Percentiles rank a stretch among this genome's conserved stretches.
Evolutionary conservation across 495 filamentous ascomycete genomes (phyloP).

Genomic region (Daldinia bambusicola): DNA sequence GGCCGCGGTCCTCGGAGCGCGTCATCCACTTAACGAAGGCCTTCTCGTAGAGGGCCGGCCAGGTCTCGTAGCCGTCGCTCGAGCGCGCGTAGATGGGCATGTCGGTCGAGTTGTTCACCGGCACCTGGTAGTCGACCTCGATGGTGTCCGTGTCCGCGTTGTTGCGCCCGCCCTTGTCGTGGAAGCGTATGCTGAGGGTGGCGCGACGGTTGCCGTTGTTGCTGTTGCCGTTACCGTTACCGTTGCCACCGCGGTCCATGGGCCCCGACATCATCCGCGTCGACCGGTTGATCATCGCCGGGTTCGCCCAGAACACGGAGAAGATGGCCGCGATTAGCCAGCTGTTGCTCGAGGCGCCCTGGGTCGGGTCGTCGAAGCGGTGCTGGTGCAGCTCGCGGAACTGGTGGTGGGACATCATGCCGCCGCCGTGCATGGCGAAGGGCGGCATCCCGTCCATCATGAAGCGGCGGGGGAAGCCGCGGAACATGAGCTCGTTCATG

Average conservation of each 20-base stretch:
- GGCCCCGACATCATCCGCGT: conserved; percentile 3
- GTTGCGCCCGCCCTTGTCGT: conserved; percentile 54
- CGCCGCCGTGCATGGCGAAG: conserved; percentile 18
- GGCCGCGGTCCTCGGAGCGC: conserved; percentile 22
- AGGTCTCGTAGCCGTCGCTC: conserved; percentile 48
- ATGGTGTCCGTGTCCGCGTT: conserved; percentile 50
- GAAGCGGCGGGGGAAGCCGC: conserved; percentile 31
- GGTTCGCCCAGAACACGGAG: conserved; percentile 52
- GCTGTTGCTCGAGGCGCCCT: conserved; percentile 50
- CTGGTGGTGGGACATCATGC: conserved; percentile 14
- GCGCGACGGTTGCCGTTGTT: neutral
- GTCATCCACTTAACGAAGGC: conserved; percentile 54
- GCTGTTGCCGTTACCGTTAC: too few species aligned
- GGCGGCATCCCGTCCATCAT: conserved; percentile 24
- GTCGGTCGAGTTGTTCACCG: conserved; percentile 51
- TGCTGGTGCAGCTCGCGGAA: conserved; percentile 37
- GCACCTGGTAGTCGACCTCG: conserved; percentile 52
- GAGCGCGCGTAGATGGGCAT: conserved; percentile 52
- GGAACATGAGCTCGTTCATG: conserved; percentile 40
- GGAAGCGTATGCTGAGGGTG: conserved; percentile 46
- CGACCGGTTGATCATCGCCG: conserved; percentile 46
- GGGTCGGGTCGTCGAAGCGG: conserved; percentile 51
- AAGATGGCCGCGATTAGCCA: conserved; percentile 54
- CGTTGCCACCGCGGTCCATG: conserved; percentile 5
- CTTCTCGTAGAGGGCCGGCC: conserved; percentile 56